A percentile compares a stretch with the other conserved stretches of the same genome.
phyloP scores from a whole-genome alignment of 2,329 filamentous ascomycete genomes.

The Didymella glomerata region DNA sequence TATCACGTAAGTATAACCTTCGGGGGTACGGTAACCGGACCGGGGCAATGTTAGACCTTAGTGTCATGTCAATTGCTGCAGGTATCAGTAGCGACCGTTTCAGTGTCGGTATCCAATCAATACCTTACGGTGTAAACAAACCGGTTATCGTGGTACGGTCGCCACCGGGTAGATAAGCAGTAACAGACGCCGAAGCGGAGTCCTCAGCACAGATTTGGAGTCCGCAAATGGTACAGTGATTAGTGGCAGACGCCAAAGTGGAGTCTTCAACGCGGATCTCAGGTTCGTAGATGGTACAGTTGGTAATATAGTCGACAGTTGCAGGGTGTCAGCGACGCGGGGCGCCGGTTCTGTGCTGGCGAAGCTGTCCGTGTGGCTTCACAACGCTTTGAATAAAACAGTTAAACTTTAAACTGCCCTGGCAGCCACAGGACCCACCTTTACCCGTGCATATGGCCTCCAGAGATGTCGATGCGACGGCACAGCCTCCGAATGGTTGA shows the following conservation, averaged over 20 bases:
- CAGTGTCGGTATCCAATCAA: neutral
- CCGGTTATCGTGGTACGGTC: neutral
- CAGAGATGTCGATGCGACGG: neutral
- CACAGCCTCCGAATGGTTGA: no score
- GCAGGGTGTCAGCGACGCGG: neutral
- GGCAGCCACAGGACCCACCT: neutral
- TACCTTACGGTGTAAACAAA: neutral
- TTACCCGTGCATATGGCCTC: neutral
- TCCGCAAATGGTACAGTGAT: neutral
- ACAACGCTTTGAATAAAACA: neutral
- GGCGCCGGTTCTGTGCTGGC: neutral
- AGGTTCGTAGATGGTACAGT: neutral
- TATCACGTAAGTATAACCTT: neutral
- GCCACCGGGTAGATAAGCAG: neutral
- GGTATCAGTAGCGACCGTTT: neutral
- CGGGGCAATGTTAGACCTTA: neutral
- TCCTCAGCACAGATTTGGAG: no score
- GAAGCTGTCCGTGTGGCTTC: neutral
- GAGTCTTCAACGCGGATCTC: neutral
- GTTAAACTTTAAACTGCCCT: neutral
- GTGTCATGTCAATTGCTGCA: neutral
- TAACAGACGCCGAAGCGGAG: neutral
- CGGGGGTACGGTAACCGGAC: neutral
- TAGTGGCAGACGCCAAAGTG: neutral
- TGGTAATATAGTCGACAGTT: neutral